Evolutionary conservation across 345 rosid species (phyloP).

Genomic region (Camelina hispida): DNA sequence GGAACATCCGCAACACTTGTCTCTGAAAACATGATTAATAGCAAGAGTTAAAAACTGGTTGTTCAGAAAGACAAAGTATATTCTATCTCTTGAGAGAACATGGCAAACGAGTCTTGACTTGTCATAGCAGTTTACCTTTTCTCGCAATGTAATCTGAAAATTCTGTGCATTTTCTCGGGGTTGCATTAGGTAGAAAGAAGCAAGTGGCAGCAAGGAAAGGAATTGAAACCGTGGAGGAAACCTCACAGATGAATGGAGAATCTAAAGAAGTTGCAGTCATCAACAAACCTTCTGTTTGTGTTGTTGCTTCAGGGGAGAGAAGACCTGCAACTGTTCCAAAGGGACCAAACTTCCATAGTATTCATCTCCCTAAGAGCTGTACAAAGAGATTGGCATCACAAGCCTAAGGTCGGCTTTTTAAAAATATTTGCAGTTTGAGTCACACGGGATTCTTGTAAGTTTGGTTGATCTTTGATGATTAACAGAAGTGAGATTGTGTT

Average conservation of each 20-base stretch:
- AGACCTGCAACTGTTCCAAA: constrained; percentile 53
- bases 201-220: not conserved
- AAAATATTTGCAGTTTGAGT: too few species aligned
- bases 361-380: constrained; percentile 79
- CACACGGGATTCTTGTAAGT: too few species aligned
- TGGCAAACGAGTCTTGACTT: not conserved
- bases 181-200: constrained; percentile 44
- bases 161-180: constrained; percentile 47
- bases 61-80: constrained; percentile 38
- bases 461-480: too few species aligned
- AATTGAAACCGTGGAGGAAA: constrained; percentile 45
- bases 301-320: constrained; percentile 50
- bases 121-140: not conserved
- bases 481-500: too few species aligned
- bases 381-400: constrained; percentile 47
- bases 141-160: not conserved
- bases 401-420: not conserved
- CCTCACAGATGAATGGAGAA: constrained; percentile 32
- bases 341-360: constrained; percentile 65
- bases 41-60: constrained; percentile 41
- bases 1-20: constrained; percentile 36
- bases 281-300: constrained; percentile 49
- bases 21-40: constrained; percentile 5
- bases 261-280: constrained; percentile 43
- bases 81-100: constrained; percentile 47